phyloP scores from a whole-genome alignment of 2,329 filamentous ascomycete genomes.

The Botrytis pseudocinerea region DNA sequence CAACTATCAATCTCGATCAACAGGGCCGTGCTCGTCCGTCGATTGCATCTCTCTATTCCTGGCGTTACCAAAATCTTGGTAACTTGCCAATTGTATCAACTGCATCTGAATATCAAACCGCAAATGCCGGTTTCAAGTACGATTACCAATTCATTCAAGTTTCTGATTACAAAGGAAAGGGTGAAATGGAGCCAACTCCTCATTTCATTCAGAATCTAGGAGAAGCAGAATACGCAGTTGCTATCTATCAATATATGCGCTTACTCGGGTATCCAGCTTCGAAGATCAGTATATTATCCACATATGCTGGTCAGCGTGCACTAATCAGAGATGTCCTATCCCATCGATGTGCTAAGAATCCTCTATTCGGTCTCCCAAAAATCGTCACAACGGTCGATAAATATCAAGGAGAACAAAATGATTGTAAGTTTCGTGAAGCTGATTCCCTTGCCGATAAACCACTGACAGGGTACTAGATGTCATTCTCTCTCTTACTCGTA shows the following conservation, averaged over 20 bases:
- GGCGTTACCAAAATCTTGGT: slow-evolving; percentile 81
- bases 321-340: slow-evolving; percentile 83
- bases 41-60: slow-evolving; percentile 87
- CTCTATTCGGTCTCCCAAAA: slow-evolving; percentile 84
- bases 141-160: slow-evolving; percentile 98
- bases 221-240: slow-evolving; percentile 95
- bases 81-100: slow-evolving; percentile 75
- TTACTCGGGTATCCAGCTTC: slow-evolving; percentile 80
- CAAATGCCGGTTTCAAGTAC: slow-evolving; percentile 89
- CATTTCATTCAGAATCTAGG: slow-evolving; percentile 97
- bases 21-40: slow-evolving; percentile 88
- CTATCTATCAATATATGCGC: slow-evolving; percentile 96
- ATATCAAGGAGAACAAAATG: slow-evolving; percentile 98
- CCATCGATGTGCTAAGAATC: slow-evolving; percentile 79
- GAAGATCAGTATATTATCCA: slow-evolving; percentile 81
- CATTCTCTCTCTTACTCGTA: slow-evolving; percentile 89
- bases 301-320: slow-evolving; percentile 89
- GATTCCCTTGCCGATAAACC: neutral
- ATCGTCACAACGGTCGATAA: slow-evolving; percentile 95
- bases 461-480: slow-evolving; percentile 60
- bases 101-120: slow-evolving; percentile 69
- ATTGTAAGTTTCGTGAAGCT: slow-evolving; percentile 67
- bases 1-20: slow-evolving; percentile 83
- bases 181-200: slow-evolving; percentile 85
- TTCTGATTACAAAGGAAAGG: slow-evolving; percentile 84